Evolutionary conservation across 352 stramenopile genomes (phyloP).

Genomic region (Phytophthora crassamura): DNA sequence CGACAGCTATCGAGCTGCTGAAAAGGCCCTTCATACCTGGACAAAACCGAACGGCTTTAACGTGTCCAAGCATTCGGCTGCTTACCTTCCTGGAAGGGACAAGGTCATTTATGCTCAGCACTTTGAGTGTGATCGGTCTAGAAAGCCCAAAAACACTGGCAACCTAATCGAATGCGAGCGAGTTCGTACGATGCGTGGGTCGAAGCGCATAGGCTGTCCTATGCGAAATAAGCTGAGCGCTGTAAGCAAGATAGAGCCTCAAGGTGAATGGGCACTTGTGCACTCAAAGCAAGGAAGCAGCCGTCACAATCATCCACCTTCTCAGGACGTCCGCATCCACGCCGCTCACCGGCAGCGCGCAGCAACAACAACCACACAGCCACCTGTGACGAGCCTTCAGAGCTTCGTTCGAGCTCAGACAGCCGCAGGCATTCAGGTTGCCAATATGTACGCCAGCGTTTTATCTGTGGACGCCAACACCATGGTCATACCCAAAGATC

Average conservation of each 20-base stretch:
- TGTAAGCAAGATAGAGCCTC: background rate
- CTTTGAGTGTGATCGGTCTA: constrained; percentile 3
- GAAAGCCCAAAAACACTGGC: background rate
- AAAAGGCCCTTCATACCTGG: constrained; percentile 1
- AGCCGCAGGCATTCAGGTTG: background rate
- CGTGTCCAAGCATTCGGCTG: background rate
- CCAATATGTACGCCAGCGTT: constrained; percentile 1
- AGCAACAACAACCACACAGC: background rate
- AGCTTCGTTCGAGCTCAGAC: background rate
- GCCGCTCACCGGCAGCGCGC: constrained; percentile 2
- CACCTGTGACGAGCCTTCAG: background rate
- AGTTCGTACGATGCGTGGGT: no score
- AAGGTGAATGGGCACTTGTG: background rate
- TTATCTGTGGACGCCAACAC: background rate
- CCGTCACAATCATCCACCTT: constrained; percentile 7
- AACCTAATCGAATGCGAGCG: background rate
- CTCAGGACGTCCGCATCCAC: background rate
- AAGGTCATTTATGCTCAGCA: background rate
- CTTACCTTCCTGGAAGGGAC: background rate
- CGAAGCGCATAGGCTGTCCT: background rate
- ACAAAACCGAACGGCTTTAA: constrained; percentile 2
- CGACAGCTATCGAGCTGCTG: background rate
- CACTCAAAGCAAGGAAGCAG: constrained; percentile 3
- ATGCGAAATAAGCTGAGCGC: constrained; percentile 5
- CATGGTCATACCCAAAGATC: constrained; percentile 1